These are phyloP conservation scores for Termitomyces bulborhizus DNA, from an alignment of 768 basidiomycete species.

Conservation along the genomic window DNA sequence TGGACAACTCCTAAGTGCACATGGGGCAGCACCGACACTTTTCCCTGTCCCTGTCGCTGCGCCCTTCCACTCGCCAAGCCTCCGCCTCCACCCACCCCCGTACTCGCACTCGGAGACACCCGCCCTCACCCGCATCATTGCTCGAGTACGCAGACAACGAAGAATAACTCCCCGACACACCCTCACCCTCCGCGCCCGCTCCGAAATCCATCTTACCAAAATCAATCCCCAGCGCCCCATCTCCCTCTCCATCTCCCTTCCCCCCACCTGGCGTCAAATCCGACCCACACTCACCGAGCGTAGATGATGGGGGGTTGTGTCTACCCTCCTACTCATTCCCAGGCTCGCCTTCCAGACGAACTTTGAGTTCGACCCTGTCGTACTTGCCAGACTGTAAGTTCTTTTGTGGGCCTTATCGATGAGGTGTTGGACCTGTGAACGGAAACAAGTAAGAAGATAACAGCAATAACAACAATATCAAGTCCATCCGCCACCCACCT, in stretches of 20 bases:
- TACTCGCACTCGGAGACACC: conserved; percentile 15
- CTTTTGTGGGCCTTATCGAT: conserved; percentile 63
- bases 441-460: no score
- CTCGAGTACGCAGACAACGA: conserved; percentile 32
- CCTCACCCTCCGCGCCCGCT: background rate
- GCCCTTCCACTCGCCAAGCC: background rate
- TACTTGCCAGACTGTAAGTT: conserved; percentile 49
- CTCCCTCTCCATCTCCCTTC: conserved; percentile 34
- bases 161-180: conserved; percentile 14
- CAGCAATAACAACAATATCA: no score
- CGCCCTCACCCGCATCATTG: conserved; percentile 36
- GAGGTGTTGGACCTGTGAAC: conserved; percentile 39
- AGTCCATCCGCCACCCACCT: conserved; percentile 29
- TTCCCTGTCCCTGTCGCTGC: background rate
- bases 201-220: conserved; percentile 11
- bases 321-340: conserved; percentile 58
- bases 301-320: conserved; percentile 62
- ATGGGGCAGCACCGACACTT: background rate
- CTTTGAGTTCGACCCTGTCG: conserved; percentile 67
- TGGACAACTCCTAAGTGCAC: background rate
- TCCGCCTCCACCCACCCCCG: no score
- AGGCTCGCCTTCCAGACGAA: conserved; percentile 59
- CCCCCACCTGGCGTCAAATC: conserved; percentile 23
- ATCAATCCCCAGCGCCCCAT: background rate
- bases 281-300: conserved; percentile 44